A percentile compares a stretch with the other conserved stretches of the same genome.
phyloP scores from a whole-genome alignment of 1,139 yeast species.

The Yamadazyma membranifaciens region DNA sequence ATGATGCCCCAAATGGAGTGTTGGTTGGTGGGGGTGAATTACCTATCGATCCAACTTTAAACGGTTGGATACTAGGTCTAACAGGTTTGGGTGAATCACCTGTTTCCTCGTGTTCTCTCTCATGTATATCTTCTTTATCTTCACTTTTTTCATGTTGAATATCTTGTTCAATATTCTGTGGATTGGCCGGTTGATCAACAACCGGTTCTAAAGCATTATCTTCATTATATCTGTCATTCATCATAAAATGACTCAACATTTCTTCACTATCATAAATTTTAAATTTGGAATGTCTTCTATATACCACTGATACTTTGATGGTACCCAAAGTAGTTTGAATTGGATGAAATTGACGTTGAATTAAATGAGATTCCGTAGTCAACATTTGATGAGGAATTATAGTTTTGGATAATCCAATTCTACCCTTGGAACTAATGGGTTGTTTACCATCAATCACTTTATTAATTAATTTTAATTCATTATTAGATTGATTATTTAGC shows the following conservation, averaged over 20 bases:
- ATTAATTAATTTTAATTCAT: slow-evolving; percentile 31
- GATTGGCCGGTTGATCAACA: not conserved
- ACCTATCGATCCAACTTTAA: slow-evolving; percentile 61
- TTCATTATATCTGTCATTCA: not conserved
- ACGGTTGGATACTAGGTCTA: slow-evolving; percentile 51
- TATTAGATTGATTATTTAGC: not conserved
- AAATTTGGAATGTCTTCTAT: slow-evolving; percentile 70
- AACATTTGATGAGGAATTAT: slow-evolving; percentile 47
- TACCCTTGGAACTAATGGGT: slow-evolving; percentile 76
- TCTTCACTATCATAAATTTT: slow-evolving; percentile 48
- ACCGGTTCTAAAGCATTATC: not conserved
- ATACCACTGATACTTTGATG: slow-evolving; percentile 72
- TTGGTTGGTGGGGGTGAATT: slow-evolving; percentile 42
- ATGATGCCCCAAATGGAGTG: slow-evolving; percentile 23
- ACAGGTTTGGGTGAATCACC: slow-evolving; percentile 16
- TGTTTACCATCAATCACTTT: slow-evolving; percentile 73
- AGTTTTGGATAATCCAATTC: slow-evolving; percentile 78
- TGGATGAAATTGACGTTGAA: slow-evolving; percentile 62
- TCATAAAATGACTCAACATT: slow-evolving; percentile 57
- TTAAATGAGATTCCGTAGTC: slow-evolving; percentile 50
- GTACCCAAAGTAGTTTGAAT: slow-evolving; percentile 75
- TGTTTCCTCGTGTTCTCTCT: slow-evolving; percentile 5
- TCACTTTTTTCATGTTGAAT: not conserved
- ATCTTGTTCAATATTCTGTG: not conserved
- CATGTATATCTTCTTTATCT: not conserved